phyloP scores from a whole-genome alignment of 129 eudicot species.

The Gnaphalium uliginosum region DNA sequence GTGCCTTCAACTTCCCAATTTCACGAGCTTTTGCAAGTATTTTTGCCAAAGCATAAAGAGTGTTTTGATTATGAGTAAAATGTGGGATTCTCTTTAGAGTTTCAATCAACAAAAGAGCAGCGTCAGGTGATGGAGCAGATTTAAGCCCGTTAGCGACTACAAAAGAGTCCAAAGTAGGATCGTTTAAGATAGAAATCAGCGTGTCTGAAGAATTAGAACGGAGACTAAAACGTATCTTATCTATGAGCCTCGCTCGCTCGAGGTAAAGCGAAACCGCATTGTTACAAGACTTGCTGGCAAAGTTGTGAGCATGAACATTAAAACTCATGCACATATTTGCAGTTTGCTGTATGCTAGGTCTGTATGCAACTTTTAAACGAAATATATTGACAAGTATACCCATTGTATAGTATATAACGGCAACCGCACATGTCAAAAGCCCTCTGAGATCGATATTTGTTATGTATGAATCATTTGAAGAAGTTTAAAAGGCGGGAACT shows the following conservation, averaged over 20 bases:
- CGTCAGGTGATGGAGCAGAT: slow-evolving; percentile 75
- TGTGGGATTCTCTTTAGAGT: slow-evolving; percentile 53
- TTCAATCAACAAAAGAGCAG: slow-evolving; percentile 66
- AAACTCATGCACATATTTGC: slow-evolving; percentile 17
- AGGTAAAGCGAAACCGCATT: slow-evolving; percentile 67
- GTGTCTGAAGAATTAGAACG: slow-evolving; percentile 47
- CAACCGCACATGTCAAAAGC: not conserved
- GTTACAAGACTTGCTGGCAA: slow-evolving; percentile 31
- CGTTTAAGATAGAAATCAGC: slow-evolving; percentile 44
- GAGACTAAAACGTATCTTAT: slow-evolving; percentile 58
- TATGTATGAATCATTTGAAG: not conserved
- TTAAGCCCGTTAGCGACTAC: slow-evolving; percentile 72
- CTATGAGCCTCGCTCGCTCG: slow-evolving; percentile 73
- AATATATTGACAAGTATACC: slow-evolving; percentile 4
- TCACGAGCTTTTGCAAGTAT: slow-evolving; percentile 64
- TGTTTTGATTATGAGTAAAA: slow-evolving; percentile 67
- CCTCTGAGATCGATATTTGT: not conserved
- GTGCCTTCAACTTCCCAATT: slow-evolving; percentile 51
- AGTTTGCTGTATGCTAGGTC: slow-evolving; percentile 3
- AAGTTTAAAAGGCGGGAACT: not conserved
- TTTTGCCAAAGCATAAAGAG: slow-evolving; percentile 71
- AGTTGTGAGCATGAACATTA: slow-evolving; percentile 34
- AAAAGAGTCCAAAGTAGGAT: slow-evolving; percentile 75
- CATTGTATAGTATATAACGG: slow-evolving; percentile 8
- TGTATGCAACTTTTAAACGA: not conserved